phyloP scores from a whole-genome alignment of 208 protist genomes.

The Crithidia fasciculata region DNA sequence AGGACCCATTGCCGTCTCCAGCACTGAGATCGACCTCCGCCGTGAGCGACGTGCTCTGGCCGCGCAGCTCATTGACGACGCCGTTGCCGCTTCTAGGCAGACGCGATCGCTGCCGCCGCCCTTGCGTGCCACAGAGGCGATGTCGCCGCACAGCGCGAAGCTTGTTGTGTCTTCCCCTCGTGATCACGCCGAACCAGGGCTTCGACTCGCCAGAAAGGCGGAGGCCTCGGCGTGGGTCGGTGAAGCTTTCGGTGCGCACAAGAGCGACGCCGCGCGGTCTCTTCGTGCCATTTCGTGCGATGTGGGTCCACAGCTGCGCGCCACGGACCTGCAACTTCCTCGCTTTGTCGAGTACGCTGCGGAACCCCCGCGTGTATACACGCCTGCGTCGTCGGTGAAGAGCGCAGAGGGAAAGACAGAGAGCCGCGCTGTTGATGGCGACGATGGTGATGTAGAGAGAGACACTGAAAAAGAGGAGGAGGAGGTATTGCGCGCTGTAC shows the following conservation, averaged over 20 bases:
- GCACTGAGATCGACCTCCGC: no score
- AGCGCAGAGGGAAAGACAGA: not conserved
- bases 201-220: not conserved
- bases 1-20: no score
- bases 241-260: not conserved
- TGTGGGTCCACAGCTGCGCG: not conserved
- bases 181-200: not conserved
- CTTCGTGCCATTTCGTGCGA: no score
- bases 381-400: not conserved
- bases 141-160: not conserved
- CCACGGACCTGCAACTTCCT: not conserved
- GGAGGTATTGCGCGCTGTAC: not conserved
- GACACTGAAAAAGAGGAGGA: not conserved
- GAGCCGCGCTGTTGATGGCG: no score
- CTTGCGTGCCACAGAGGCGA: no score
- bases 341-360: not conserved
- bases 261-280: not conserved
- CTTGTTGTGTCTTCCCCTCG: no score
- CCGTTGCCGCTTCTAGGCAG: no score
- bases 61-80: no score
- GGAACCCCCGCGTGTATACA: not conserved
- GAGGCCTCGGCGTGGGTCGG: not conserved
- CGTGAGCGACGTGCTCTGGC: not conserved
- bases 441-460: not conserved
- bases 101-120: no score